Evolutionary conservation across 2,329 filamentous ascomycete genomes (phyloP), one percentile per base, ranked within the genome.

Genomic region (Akanthomyces muscarius): DNA sequence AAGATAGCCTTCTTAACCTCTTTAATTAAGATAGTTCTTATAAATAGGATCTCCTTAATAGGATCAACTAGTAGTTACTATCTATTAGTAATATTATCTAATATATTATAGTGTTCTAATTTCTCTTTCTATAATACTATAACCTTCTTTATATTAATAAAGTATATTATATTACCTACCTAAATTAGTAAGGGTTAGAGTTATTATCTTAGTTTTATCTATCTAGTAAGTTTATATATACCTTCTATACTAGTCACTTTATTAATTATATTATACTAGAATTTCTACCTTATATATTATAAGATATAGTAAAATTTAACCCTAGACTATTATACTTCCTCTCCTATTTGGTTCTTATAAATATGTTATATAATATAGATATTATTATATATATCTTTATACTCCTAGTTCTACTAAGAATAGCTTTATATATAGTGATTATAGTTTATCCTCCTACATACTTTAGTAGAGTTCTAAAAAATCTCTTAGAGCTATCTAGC

Each of bases 1-100:
- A 60, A 16, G 33, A 60, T n/a, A 60, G 57, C 57, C 6, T 60
- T 60, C 6, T 60, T 23, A 25, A 61, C 14, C 59, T 61, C 50
- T 4, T 48, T 54, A 4, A 23, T 54, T 5, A 38, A 16, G 42
- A 61, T 61, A 5, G 21, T 44, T 23, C 21, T 42, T 44, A 18
- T 25, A 28, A 60, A 60, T 18, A 23, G 50, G 18, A 61, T 61
- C 28, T 25, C 41, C 23, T 48, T 61, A 5, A 38, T 18, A 18
- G 58, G 48, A 11, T 21, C 38, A n/a, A 54, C 18, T 4, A 33
- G 13, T 54, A 36, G 58, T 28, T 53, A 23, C 50, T 38, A 61
- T 47, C 2, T 6, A 18, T 61, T 38, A 13, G 38, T 5, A n/a
- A 61, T 54, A n/a, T 61, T 23, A 8, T 61, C 58, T 47, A n/a